Percentiles rank a stretch among this genome's conserved stretches.
phyloP scores from a whole-genome alignment of 2,329 filamentous ascomycete genomes.

The Xylariomycetidae sp. region DNA sequence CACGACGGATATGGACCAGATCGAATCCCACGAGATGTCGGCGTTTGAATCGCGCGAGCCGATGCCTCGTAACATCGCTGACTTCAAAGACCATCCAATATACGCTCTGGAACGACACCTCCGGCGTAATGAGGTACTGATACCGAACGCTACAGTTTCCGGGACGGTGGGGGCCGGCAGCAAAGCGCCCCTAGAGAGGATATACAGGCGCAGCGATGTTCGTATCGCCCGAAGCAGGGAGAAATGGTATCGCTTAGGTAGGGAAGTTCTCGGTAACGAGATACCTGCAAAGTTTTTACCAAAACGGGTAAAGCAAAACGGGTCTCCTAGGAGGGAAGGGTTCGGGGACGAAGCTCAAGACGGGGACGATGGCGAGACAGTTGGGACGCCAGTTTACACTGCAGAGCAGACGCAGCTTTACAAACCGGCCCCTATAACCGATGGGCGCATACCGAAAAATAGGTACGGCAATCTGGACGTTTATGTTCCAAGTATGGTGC shows the following conservation, averaged over 20 bases:
- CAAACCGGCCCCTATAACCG: constrained; percentile 67
- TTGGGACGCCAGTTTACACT: constrained; percentile 55
- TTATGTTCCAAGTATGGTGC: constrained; percentile 89
- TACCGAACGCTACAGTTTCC: constrained; percentile 62
- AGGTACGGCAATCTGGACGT: constrained; percentile 91
- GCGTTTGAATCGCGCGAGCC: constrained; percentile 69
- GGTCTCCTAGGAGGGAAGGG: constrained; percentile 16
- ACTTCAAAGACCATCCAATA: constrained; percentile 81
- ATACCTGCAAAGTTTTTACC: constrained; percentile 75
- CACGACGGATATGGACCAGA: constrained; percentile 66
- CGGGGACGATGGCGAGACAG: constrained; percentile 36
- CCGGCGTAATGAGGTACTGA: constrained; percentile 74
- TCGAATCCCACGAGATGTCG: constrained; percentile 74
- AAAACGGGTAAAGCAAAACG: constrained; percentile 35
- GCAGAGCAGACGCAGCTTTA: constrained; percentile 68
- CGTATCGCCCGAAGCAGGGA: constrained; percentile 72
- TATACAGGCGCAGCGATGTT: constrained; percentile 81
- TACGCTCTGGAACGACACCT: constrained; percentile 85
- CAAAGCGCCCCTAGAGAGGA: constrained; percentile 61
- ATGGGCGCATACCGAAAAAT: constrained; percentile 80
- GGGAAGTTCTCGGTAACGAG: constrained; percentile 72
- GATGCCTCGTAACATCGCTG: constrained; percentile 80
- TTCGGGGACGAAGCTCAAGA: constrained; percentile 34
- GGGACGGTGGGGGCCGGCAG: constrained; percentile 73
- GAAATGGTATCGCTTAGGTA: constrained; percentile 85